These are phyloP conservation scores for Sporothrix luriei DNA, from an alignment of 2,329 filamentous ascomycete species.

Conservation along the genomic window DNA sequence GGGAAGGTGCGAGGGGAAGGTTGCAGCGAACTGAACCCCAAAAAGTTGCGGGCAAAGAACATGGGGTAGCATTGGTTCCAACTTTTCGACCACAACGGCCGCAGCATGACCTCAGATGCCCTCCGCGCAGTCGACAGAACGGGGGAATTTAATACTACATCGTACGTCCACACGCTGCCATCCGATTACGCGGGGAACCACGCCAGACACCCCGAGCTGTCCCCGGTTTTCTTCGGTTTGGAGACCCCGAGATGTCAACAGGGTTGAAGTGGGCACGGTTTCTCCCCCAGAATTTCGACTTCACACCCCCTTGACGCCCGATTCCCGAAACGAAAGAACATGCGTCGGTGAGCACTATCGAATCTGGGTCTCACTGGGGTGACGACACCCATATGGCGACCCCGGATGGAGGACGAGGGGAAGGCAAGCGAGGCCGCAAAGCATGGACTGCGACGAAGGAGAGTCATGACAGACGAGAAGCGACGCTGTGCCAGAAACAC, in stretches of 20 bases:
- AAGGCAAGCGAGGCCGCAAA: background rate
- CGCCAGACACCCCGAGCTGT: constrained; percentile 19
- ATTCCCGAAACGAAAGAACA: background rate
- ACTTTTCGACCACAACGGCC: background rate
- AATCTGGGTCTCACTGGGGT: background rate
- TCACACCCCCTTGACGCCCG: background rate
- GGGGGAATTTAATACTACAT: background rate
- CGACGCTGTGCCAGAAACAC: background rate
- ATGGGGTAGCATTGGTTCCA: constrained; percentile 15
- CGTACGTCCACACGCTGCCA: too few relatives aligned
- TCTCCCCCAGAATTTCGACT: background rate
- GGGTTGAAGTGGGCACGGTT: background rate
- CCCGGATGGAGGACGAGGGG: constrained; percentile 5
- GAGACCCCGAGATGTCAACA: constrained; percentile 27
- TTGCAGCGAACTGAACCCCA: background rate
- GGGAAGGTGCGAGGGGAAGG: constrained; percentile 10
- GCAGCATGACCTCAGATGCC: constrained; percentile 16
- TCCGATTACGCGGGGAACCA: constrained; percentile 1
- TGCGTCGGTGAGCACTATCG: background rate
- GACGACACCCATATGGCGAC: background rate
- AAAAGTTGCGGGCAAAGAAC: background rate
- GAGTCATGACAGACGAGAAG: background rate
- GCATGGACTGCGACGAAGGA: background rate
- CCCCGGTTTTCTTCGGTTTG: constrained; percentile 18
- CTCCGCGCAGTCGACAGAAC: constrained; percentile 11